Conservation (phyloP, 495 filamentous ascomycete species). For the Rusavskia elegans region DNA sequence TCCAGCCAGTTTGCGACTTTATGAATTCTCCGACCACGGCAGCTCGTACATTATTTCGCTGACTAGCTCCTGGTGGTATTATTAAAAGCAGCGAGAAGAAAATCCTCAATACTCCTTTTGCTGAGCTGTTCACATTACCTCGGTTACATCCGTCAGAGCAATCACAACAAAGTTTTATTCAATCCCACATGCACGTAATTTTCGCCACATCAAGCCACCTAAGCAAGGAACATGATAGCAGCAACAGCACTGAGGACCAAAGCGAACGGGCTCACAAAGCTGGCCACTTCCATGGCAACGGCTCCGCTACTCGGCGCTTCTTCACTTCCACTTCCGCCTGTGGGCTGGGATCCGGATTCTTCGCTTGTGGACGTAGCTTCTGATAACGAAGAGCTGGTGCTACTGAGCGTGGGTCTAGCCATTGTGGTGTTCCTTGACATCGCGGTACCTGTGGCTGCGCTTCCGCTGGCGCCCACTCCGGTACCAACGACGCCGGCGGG, state of each 20-base stretch:
- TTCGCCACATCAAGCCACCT: neutral
- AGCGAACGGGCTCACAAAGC: conserved; percentile 1
- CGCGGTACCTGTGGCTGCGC: neutral
- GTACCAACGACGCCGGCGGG: conserved; percentile 1
- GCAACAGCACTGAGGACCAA: conserved; percentile 1
- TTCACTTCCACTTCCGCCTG: neutral
- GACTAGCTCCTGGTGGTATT: too few relatives aligned
- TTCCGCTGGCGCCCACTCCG: neutral
- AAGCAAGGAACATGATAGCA: conserved; percentile 1
- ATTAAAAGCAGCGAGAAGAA: too few relatives aligned
- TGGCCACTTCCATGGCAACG: neutral
- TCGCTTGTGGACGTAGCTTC: neutral
- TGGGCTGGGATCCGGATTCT: neutral
- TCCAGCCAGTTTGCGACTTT: too few relatives aligned
- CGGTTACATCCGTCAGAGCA: too few relatives aligned
- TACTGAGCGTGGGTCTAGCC: neutral
- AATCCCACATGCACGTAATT: neutral
- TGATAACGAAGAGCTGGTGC: neutral
- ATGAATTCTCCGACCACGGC: too few relatives aligned
- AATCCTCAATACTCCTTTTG: too few relatives aligned
- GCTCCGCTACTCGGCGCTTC: too few relatives aligned
- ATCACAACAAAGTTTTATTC: too few relatives aligned
- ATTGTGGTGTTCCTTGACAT: conserved; percentile 5
- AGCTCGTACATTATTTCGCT: too few relatives aligned
- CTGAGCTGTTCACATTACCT: too few relatives aligned